Evolutionary conservation across 108 stramenopile species (phyloP).

Genomic region (Mayamaea pseudoterrestris): DNA sequence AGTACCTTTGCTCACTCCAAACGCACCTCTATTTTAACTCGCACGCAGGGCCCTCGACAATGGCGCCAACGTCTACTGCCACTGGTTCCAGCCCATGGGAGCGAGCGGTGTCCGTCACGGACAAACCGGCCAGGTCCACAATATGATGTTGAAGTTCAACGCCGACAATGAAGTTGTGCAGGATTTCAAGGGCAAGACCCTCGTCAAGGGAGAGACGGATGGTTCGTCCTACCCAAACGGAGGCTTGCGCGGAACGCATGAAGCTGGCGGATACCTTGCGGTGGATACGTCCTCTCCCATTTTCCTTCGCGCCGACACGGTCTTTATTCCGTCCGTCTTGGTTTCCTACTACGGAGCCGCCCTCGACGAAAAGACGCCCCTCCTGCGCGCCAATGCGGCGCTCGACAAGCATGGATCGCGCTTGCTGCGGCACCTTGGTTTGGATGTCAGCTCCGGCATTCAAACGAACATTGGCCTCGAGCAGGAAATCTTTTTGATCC

Average conservation of each 20-base stretch:
- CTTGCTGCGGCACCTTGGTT: conserved; percentile 63
- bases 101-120: conserved; percentile 85
- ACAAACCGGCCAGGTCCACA: conserved; percentile 86
- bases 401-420: conserved; percentile 75
- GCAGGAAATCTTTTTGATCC: conserved; percentile 94
- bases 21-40: conserved; percentile 1
- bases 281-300: conserved; percentile 84
- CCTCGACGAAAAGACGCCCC: conserved; percentile 94
- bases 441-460: conserved; percentile 50
- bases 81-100: conserved; percentile 95
- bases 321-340: conserved; percentile 88
- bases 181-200: conserved; percentile 89
- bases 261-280: conserved; percentile 86
- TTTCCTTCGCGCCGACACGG: conserved; percentile 85
- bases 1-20: neutral
- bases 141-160: conserved; percentile 90
- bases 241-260: conserved; percentile 89
- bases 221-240: conserved; percentile 93
- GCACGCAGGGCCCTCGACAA: conserved; percentile 74
- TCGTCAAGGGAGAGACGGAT: conserved; percentile 89
- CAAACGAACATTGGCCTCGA: conserved; percentile 90
- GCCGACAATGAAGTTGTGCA: conserved; percentile 51
- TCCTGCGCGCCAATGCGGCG: conserved; percentile 82
- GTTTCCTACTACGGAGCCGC: conserved; percentile 89
- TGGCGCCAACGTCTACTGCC: conserved; percentile 89